phyloP scores from a whole-genome alignment of 768 basidiomycete species.

The Tubosaeta brunneosetosa region DNA sequence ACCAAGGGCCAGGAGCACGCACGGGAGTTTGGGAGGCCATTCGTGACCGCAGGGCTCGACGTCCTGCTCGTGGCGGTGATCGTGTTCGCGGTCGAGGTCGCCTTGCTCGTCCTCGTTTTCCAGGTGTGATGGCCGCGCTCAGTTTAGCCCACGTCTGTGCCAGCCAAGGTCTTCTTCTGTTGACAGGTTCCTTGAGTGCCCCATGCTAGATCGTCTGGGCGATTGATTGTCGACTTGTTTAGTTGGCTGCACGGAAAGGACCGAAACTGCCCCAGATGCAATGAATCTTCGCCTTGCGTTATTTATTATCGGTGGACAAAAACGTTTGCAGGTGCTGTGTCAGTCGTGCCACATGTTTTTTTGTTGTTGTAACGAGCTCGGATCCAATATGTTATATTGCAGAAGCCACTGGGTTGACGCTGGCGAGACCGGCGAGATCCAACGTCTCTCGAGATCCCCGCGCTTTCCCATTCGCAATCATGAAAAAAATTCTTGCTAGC shows the following conservation, averaged over 20 bases:
- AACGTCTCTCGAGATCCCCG: conserved; percentile 20
- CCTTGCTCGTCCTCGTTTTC: conserved; percentile 59
- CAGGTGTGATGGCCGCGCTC: conserved; percentile 21
- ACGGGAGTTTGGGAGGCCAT: conserved; percentile 70
- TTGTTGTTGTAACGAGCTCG: neutral
- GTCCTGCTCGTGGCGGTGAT: conserved; percentile 52
- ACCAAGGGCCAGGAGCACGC: conserved; percentile 59
- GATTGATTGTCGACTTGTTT: conserved; percentile 14
- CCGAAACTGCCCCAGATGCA: neutral
- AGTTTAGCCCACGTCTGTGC: neutral
- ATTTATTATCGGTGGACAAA: neutral
- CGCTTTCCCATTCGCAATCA: conserved; percentile 6
- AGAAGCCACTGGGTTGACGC: neutral
- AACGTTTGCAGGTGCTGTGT: conserved; percentile 2
- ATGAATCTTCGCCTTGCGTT: neutral
- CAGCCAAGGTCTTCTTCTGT: neutral
- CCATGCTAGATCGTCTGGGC: conserved; percentile 7
- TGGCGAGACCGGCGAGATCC: conserved; percentile 8
- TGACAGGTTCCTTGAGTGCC: neutral
- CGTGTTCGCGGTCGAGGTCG: conserved; percentile 62
- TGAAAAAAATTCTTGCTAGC: neutral
- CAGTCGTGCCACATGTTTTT: neutral
- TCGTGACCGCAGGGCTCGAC: conserved; percentile 77
- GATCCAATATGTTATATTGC: too few relatives aligned
- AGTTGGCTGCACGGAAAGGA: conserved; percentile 1